Base-by-base conservation (phyloP, 129 eudicot species). In the Tagetes patula region DNA sequence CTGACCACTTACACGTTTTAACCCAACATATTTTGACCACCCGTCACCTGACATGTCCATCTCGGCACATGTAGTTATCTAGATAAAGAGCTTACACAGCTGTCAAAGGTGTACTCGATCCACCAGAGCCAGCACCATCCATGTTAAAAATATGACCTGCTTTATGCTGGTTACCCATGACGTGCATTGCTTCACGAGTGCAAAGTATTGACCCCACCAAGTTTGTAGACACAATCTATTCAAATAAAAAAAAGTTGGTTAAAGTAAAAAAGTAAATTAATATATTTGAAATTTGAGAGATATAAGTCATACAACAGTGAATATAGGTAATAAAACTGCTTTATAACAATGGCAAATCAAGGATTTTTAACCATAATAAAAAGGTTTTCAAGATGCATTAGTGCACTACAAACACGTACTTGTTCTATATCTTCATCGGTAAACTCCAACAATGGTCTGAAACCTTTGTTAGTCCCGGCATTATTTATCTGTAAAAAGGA, bases 381-480 rank as follows among this genome's bases (percentile, higher is more conserved):
- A 43, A 59, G 42, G 49, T 53, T 39, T 8, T 42, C 37, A 45
- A 31, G 11, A 34, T 20, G 27, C 27, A 20, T 20, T 20, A 20
- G 27, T 33, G 65, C 13, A 13, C 11, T 10, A 32, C 12, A 58
- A 71, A 34, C 40, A 63, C 67, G 39, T 53, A 94, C 98, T 95
- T 94, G 96, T 74, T 87, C 86, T 73, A 94, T 90, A 78, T 94
- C 98, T 40, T 94, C 89, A 38, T 94, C 91, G 36, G 78, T 88
- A 70, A 94, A 90, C 75, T 86, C 82, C 84, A 90, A 81, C 89
- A 90, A 83, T 20, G 98, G 98, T 81, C 98, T 86, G 73, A 94
- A 94, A 67, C 98, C 98, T 85, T 94, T 94, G 83, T 94, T 94
- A 52, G 90, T 85, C 69, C 98, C 98, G 5, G 96, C 98, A 82